Evolutionary conservation across 75 land plant species (phyloP).

Genomic region (Pinus taeda): DNA sequence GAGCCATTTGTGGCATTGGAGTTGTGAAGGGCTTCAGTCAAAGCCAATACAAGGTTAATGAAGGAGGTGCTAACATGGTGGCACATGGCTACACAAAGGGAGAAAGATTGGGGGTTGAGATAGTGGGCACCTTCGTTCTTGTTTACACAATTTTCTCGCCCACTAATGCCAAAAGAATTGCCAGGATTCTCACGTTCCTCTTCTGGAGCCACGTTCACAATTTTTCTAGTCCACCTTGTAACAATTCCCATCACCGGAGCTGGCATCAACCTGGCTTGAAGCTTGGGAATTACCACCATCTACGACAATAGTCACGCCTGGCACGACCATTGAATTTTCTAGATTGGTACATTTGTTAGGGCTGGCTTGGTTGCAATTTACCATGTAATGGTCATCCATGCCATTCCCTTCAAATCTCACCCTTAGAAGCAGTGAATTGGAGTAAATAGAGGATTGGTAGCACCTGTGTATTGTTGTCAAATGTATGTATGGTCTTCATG

Average conservation of each 20-base stretch:
- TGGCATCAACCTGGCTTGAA: constrained; percentile 36
- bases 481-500: too few species aligned
- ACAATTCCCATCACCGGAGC: constrained; percentile 50
- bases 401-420: constrained; percentile 43
- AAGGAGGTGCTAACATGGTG: constrained; percentile 36
- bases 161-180: constrained; percentile 43
- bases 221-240: constrained; percentile 37
- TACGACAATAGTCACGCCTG: constrained; percentile 30
- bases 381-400: constrained; percentile 42
- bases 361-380: constrained; percentile 57
- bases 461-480: too few species aligned
- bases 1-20: constrained; percentile 39
- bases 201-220: constrained; percentile 36
- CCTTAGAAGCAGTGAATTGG: too few species aligned
- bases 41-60: constrained; percentile 7
- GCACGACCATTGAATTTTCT: constrained; percentile 63
- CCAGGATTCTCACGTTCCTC: constrained; percentile 40
- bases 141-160: constrained; percentile 21
- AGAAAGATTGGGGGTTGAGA: constrained; percentile 42
- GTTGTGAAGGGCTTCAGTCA: constrained; percentile 43
- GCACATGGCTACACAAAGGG: constrained; percentile 44
- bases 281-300: constrained; percentile 34
- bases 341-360: constrained; percentile 64
- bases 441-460: too few species aligned
- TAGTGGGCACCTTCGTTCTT: constrained; percentile 18